These are phyloP conservation scores for Eutrema salsugineum DNA, from an alignment of 441 rosid genomes.

Conservation along the genomic window DNA sequence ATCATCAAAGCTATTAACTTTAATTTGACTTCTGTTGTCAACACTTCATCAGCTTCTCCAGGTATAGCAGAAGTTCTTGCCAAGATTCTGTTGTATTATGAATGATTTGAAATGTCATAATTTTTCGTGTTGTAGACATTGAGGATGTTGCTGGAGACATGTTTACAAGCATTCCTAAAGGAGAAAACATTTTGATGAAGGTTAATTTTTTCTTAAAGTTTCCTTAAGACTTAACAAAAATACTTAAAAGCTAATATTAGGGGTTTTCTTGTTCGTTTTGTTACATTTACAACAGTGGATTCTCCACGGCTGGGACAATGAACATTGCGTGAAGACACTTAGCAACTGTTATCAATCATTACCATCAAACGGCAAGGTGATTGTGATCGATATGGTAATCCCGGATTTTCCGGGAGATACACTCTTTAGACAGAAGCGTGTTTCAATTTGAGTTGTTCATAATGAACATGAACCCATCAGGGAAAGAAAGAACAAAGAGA, in stretches of 20 bases:
- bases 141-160: conserved; percentile 43
- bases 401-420: conserved; percentile 33
- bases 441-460: conserved; percentile 38
- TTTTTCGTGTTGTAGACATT: conserved; percentile 26
- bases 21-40: conserved; percentile 38
- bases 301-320: conserved; percentile 38
- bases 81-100: neutral
- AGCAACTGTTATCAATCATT: conserved; percentile 37
- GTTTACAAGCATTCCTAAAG: conserved; percentile 39
- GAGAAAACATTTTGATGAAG: conserved; percentile 54
- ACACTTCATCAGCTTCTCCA: conserved; percentile 29
- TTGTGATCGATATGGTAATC: conserved; percentile 38
- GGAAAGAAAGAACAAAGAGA: conserved; percentile 42
- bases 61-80: conserved; percentile 22
- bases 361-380: conserved; percentile 40
- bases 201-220: neutral
- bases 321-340: conserved; percentile 42
- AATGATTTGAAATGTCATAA: neutral
- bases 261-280: neutral
- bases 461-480: conserved; percentile 29
- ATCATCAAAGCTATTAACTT: conserved; percentile 47
- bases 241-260: neutral
- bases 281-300: conserved; percentile 35
- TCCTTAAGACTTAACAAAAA: neutral
- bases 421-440: conserved; percentile 29